These are phyloP conservation scores for Gossypioides kirkii DNA, from an alignment of 345 rosid genomes.

Conservation along the genomic window DNA sequence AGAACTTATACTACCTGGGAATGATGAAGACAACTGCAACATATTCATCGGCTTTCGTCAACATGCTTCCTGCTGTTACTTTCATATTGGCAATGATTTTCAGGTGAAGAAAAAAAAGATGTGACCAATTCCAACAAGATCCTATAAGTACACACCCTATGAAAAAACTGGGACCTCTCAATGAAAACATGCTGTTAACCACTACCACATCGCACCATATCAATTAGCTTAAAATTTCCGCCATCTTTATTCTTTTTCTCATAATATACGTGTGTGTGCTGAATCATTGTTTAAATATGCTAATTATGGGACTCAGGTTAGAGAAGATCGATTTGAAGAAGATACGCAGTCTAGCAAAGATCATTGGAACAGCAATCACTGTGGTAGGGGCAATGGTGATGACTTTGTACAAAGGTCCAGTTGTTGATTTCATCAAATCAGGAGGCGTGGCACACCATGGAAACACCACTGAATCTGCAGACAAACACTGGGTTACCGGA, in stretches of 20 bases:
- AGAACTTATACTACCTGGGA: constrained; percentile 74
- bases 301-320: constrained; percentile 38
- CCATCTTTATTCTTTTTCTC: no score
- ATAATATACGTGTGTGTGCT: not conserved
- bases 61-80: constrained; percentile 81
- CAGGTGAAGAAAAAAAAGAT: constrained; percentile 46
- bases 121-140: no score
- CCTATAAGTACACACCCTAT: no score
- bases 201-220: no score
- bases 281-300: not conserved
- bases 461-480: constrained; percentile 28
- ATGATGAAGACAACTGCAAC: constrained; percentile 88
- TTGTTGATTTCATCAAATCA: constrained; percentile 39
- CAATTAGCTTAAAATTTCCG: no score
- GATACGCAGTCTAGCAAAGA: constrained; percentile 66
- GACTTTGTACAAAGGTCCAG: constrained; percentile 90
- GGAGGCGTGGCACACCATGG: constrained; percentile 34
- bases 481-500: constrained; percentile 64
- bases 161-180: not conserved
- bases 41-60: constrained; percentile 58
- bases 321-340: constrained; percentile 63
- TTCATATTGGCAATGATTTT: constrained; percentile 80
- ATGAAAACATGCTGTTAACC: no score
- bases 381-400: constrained; percentile 90
- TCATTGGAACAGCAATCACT: constrained; percentile 68